These are phyloP conservation scores for Rhododendron henanense DNA, from an alignment of 148 eudicot species.

Conservation along the genomic window DNA sequence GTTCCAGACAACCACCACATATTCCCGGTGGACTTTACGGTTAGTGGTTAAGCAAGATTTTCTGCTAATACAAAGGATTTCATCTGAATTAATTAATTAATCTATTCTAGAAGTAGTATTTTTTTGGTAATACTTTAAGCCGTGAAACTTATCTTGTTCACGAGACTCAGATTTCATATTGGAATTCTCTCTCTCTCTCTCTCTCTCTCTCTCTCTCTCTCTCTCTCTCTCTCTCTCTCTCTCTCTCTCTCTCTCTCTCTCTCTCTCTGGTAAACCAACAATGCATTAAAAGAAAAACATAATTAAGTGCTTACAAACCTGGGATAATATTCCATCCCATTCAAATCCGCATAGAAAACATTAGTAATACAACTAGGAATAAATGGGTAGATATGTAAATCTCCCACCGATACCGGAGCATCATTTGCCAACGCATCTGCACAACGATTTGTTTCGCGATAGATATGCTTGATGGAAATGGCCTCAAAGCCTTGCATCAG, in stretches of 20 bases:
- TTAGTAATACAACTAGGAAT: no score
- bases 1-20: not conserved
- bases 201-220: not conserved
- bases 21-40: not conserved
- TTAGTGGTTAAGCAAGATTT: slow-evolving; percentile 1
- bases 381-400: no score
- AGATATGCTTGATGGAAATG: no score
- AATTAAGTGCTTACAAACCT: no score
- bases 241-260: not conserved
- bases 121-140: not conserved
- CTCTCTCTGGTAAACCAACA: not conserved
- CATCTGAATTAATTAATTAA: not conserved
- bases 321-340: no score
- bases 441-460: no score
- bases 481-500: no score
- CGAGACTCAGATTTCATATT: not conserved
- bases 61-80: not conserved
- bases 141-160: slow-evolving; percentile 5
- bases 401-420: no score
- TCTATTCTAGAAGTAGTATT: not conserved
- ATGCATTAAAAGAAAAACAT: no score
- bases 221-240: not conserved
- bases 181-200: not conserved
- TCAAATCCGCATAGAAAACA: no score
- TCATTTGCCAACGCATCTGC: no score